Evolutionary conservation across 2,329 filamentous ascomycete genomes (phyloP).

Genomic region (Monilinia vaccinii-corymbosi): DNA sequence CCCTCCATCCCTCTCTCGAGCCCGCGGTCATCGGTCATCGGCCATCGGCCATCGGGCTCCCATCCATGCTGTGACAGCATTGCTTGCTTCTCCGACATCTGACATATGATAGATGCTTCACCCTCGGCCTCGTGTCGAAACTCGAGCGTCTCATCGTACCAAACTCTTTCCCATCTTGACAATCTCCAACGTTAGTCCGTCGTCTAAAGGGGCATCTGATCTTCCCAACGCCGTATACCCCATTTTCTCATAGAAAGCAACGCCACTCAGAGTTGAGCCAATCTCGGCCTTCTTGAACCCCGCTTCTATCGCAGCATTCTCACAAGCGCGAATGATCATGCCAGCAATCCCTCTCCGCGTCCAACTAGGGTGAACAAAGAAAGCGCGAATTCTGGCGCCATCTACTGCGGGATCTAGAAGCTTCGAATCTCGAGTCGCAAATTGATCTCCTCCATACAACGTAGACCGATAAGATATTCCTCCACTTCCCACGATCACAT

Average conservation of each 20-base stretch:
- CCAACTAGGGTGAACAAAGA: conserved; percentile 17
- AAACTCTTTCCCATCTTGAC: conserved; percentile 16
- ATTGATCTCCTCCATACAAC: conserved; percentile 16
- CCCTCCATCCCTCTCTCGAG: too few relatives aligned
- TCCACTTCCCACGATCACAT: conserved; percentile 12
- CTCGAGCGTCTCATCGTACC: background rate
- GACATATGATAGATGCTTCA: too few relatives aligned
- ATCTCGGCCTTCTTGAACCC: conserved; percentile 16
- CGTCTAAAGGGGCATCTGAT: conserved; percentile 8
- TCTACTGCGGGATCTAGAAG: conserved; percentile 11
- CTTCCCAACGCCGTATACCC: conserved; percentile 13
- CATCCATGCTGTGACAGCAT: background rate
- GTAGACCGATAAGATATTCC: conserved; percentile 15
- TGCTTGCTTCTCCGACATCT: background rate
- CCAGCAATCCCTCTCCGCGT: conserved; percentile 10
- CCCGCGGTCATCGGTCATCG: too few relatives aligned
- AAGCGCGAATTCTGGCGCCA: conserved; percentile 15
- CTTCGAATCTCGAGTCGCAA: conserved; percentile 9
- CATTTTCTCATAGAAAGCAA: conserved; percentile 14
- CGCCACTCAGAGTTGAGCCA: conserved; percentile 13
- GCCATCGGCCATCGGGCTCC: background rate
- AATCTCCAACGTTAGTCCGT: conserved; percentile 13
- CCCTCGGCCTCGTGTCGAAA: too few relatives aligned
- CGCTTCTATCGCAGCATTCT: conserved; percentile 10
- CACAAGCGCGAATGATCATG: conserved; percentile 11